A percentile compares a stretch with the other conserved stretches of the same genome.
These are phyloP conservation scores for Hanseniaspora lindneri DNA, from an alignment of 805 yeast genomes.

Conservation along the genomic window DNA sequence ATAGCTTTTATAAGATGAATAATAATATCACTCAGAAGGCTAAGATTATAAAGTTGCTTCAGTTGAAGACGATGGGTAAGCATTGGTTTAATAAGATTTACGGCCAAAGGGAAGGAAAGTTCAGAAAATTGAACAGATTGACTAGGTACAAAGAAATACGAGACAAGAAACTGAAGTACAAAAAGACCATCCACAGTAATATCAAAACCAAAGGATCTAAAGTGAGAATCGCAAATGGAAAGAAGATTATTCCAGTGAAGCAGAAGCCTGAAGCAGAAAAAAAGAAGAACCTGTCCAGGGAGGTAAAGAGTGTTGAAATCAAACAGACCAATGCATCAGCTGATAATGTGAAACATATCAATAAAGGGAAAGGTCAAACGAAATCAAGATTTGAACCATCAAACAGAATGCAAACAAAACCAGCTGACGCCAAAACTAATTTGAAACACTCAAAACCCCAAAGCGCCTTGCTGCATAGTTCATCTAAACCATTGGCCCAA, in stretches of 20 bases:
- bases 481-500: no score
- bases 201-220: background rate
- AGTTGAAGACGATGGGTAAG: background rate
- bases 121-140: background rate
- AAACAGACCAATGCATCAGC: no score
- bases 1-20: slow-evolving; percentile 9
- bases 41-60: slow-evolving; percentile 1
- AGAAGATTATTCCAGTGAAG: background rate
- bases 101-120: slow-evolving; percentile 11
- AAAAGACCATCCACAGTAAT: background rate
- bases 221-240: background rate
- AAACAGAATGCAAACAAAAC: no score
- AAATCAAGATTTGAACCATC: background rate
- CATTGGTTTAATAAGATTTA: slow-evolving; percentile 10
- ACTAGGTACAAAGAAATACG: slow-evolving; percentile 1
- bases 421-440: no score
- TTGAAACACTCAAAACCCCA: no score
- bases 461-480: no score
- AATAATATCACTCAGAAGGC: background rate
- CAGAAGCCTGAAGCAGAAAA: background rate
- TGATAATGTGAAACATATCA: background rate
- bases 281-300: background rate
- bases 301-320: no score
- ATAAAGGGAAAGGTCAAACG: background rate
- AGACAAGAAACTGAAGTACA: slow-evolving; percentile 9